Evolutionary conservation across 2,329 filamentous ascomycete genomes (phyloP), one percentile per base, ranked within the genome.

Genomic region (Alternaria panax): DNA sequence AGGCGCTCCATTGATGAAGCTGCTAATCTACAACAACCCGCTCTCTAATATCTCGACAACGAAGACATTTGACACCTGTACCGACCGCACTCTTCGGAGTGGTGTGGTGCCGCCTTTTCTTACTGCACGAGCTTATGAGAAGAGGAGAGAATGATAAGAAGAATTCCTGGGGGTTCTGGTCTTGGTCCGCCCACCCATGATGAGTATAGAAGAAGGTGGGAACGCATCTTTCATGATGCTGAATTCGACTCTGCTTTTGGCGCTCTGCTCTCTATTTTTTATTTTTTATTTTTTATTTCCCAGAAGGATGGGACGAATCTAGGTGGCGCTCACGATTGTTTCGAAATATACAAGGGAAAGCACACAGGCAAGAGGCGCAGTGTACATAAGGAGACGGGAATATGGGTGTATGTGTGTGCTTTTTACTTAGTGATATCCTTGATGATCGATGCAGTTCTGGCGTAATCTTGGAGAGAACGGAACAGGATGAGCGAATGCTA

Each of bases 1-100:
- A 75, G 75, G 75, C 74, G 75, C 75, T 77, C 72, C 74, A 73
- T 75, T 64, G 18, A 40, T 16, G 16, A 60, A 56, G 69, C 68
- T 70, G 59, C 59, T 63, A 12, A 34, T 12, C 30, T 14, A 14
- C 30, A 48, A 34, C 14, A 64, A 69, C 63, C 59, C 59, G 54
- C 69, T 66, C 70, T 66, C 54, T 72, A 75, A 72, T 74, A 62
- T 59, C 60, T 58, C 12, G 67, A 38, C 18, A 40, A 40, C 46
- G 51, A 51, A 41, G 47, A 60, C 48, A 57, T 12, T 22, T 25
- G 22, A 18, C 45, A 48, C 34, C 16, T 30, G 51, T 55, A 16
- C 14, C 0, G 16, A 6, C 1, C 6, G 30, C 30, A 14, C 30
- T 51, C 52, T 47, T 59, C 6, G 40, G 51, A 51, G 50, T 40